These are phyloP conservation scores for Ascochyta viciae-villosae DNA, from an alignment of 2,329 filamentous ascomycete genomes.

Conservation along the genomic window DNA sequence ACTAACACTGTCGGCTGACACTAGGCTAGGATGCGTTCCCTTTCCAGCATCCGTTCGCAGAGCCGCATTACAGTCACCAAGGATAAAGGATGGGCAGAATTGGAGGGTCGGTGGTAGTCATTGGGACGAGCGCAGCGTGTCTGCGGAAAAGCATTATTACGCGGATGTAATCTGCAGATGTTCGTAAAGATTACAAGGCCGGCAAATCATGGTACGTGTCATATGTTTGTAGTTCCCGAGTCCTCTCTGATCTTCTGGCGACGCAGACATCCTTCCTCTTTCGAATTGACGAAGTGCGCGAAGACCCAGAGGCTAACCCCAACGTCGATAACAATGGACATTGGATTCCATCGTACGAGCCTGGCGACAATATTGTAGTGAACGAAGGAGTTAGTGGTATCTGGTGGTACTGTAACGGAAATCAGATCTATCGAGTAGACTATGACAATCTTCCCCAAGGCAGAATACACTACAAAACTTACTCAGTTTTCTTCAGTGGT, in stretches of 20 bases:
- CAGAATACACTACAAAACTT: constrained; percentile 15
- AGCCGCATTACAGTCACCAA: constrained; percentile 37
- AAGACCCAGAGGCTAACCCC: constrained; percentile 8
- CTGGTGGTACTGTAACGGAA: constrained; percentile 4
- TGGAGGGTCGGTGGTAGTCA: background rate
- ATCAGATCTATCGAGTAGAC: background rate
- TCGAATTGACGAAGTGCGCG: constrained; percentile 35
- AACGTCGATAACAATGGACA: constrained; percentile 3
- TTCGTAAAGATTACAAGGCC: background rate
- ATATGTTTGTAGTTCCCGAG: background rate
- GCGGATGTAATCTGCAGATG: background rate
- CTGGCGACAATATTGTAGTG: constrained; percentile 1
- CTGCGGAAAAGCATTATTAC: background rate
- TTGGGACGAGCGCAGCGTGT: background rate
- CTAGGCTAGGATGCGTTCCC: constrained; percentile 17
- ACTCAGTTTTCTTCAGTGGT: constrained; percentile 29
- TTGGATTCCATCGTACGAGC: constrained; percentile 26
- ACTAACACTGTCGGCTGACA: constrained; percentile 38
- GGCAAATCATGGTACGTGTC: background rate
- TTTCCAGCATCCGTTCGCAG: constrained; percentile 29
- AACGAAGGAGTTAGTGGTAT: background rate
- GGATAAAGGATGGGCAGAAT: constrained; percentile 35
- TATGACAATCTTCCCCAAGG: background rate
- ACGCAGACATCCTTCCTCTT: constrained; percentile 26
- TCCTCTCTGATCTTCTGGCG: background rate